Conservation (phyloP, 2,329 filamentous ascomycete species). For the Pseudogymnoascus sp. region DNA sequence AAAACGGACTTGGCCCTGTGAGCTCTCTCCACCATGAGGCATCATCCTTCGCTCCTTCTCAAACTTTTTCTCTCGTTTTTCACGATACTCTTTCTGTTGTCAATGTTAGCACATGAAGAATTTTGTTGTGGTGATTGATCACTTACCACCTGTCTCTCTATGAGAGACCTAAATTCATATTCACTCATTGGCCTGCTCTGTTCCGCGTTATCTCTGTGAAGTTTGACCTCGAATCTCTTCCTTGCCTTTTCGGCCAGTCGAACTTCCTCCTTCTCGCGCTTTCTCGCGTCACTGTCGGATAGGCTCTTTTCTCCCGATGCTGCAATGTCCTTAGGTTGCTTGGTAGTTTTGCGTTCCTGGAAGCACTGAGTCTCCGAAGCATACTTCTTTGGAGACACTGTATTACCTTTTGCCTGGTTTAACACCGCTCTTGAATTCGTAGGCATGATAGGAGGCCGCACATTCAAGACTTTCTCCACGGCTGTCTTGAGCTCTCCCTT, state of each 20-base stretch:
- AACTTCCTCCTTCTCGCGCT: neutral
- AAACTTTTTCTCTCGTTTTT: neutral
- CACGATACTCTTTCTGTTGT: neutral
- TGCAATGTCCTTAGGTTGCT: neutral
- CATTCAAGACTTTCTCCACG: neutral
- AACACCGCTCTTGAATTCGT: neutral
- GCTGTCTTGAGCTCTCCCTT: neutral
- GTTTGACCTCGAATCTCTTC: neutral
- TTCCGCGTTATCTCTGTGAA: neutral
- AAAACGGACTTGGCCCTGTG: neutral
- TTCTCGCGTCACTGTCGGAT: neutral
- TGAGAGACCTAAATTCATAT: neutral
- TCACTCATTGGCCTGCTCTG: neutral
- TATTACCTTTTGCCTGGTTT: neutral
- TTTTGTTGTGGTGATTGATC: too few relatives aligned
- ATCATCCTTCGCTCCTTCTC: neutral
- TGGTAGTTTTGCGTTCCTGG: neutral
- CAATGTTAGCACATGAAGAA: neutral
- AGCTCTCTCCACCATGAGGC: neutral
- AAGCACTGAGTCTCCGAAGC: neutral
- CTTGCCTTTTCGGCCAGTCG: neutral
- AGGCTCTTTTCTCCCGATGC: neutral
- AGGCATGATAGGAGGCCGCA: neutral
- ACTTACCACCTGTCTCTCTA: neutral
- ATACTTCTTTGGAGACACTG: neutral